These are phyloP conservation scores for Wickerhamiella kurtzmanii DNA, from an alignment of 805 yeast species.

Conservation along the genomic window DNA sequence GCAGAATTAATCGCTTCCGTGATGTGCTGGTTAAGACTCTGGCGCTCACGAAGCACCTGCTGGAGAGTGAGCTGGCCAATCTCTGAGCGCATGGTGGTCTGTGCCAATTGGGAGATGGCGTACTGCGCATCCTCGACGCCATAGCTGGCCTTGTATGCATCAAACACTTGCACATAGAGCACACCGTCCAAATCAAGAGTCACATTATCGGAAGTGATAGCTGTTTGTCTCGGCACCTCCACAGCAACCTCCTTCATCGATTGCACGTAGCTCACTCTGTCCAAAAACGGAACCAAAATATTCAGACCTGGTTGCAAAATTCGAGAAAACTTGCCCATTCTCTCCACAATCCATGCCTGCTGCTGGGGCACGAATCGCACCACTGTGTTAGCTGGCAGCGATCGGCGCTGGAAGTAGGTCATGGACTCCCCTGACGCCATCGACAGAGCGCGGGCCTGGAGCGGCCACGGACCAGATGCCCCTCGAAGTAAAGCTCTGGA, in stretches of 20 bases:
- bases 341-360: slow-evolving; percentile 79
- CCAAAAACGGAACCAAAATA: slow-evolving; percentile 55
- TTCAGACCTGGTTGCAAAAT: slow-evolving; percentile 68
- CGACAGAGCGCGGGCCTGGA: not conserved
- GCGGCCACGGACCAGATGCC: not conserved
- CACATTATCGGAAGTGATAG: slow-evolving; percentile 77
- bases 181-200: slow-evolving; percentile 77
- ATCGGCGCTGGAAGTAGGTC: slow-evolving; percentile 47
- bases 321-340: slow-evolving; percentile 73
- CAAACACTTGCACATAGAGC: slow-evolving; percentile 59
- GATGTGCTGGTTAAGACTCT: slow-evolving; percentile 55
- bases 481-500: not conserved
- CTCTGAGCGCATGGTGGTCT: slow-evolving; percentile 82
- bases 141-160: slow-evolving; percentile 74
- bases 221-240: slow-evolving; percentile 71
- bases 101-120: slow-evolving; percentile 75
- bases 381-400: slow-evolving; percentile 62
- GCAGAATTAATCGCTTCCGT: slow-evolving; percentile 74
- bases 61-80: slow-evolving; percentile 74
- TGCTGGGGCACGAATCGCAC: slow-evolving; percentile 78
- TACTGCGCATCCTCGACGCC: slow-evolving; percentile 82
- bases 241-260: slow-evolving; percentile 73
- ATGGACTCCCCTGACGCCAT: slow-evolving; percentile 16
- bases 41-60: slow-evolving; percentile 65
- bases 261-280: slow-evolving; percentile 68